Conservation (phyloP, 2,329 filamentous ascomycete species). For the Tolypocladium capitatum region DNA sequence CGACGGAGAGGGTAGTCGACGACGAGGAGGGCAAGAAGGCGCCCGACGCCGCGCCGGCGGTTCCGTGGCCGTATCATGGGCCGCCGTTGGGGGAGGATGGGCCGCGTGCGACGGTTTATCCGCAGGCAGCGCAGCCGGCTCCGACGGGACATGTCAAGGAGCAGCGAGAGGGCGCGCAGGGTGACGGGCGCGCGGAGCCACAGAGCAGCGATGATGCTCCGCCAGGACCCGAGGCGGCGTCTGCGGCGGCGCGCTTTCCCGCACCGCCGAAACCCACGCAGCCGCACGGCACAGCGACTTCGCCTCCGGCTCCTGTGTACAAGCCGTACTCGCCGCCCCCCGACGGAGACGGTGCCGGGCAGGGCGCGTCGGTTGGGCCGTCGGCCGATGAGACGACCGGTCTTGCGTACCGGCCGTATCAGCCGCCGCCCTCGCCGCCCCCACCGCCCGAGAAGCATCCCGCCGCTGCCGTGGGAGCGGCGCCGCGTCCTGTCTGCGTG, state of each 20-base stretch:
- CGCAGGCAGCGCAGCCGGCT: not conserved
- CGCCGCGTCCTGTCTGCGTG: constrained; percentile 12
- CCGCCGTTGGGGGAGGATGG: constrained; percentile 5
- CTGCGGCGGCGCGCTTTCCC: constrained; percentile 8
- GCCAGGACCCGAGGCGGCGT: not conserved
- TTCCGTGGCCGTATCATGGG: constrained; percentile 22
- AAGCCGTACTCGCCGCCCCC: constrained; percentile 15
- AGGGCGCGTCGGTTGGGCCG: not conserved
- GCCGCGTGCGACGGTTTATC: constrained; percentile 3
- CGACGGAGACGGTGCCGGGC: not conserved
- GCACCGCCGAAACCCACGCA: constrained; percentile 15
- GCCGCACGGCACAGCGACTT: constrained; percentile 6
- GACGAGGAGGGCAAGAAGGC: not conserved
- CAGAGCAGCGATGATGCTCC: not conserved
- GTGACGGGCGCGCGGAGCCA: not conserved
- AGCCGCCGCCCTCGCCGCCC: constrained; percentile 9
- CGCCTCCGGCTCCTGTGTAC: constrained; percentile 9
- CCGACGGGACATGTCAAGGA: not conserved
- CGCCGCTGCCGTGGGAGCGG: not conserved
- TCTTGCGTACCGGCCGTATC: constrained; percentile 16
- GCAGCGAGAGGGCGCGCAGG: not conserved
- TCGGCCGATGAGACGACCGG: constrained; percentile 4
- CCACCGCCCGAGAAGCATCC: constrained; percentile 5
- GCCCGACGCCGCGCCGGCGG: constrained; percentile 8
- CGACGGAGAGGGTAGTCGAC: not conserved